Evolutionary conservation across 1,139 yeast genomes (phyloP), one percentile per base, ranked within the genome.

Genomic region (Suhomyces panamericanus): DNA sequence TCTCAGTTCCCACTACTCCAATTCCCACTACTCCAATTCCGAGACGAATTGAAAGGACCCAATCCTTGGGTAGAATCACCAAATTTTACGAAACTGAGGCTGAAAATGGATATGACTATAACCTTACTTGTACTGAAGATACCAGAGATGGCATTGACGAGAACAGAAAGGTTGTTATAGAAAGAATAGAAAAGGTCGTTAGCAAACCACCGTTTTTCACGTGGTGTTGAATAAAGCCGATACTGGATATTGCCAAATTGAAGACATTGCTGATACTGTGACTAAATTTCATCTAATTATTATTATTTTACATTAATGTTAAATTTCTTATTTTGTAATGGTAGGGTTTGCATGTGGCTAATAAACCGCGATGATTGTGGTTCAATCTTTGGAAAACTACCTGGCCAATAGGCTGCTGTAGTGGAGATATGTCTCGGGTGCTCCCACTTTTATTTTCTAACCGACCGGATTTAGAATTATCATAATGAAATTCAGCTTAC

Each of bases 161-260:
- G n/a, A 64, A 72, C 1, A 70, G 69, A 48, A 67, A 64, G 38
- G 88, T 83, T 3, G 71, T 83, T 6, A 80, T 84, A 5, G 91
- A 85, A 57, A 63, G 88, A 43, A 58, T 85, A 16, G 83, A 81
- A 52, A 74, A 79, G 26, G 84, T 78, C 2, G 70, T 70, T 11
- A 69, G 78, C 13, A 77, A 71, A 47, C 82, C 85, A 1, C 88
- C 90, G 0, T 80, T 84, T 1, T 84, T 85, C 52, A 81, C 89
- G 0, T 84, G 90, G 83, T 85, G 89, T 56, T 84, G 22, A 27
- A 15, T 10, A 16, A 17, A 11, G 35, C 13, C 29, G 29, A 26
- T 26, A 26, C 29, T 26, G 29, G 29, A 8, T 26, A 26, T 26
- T 12, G 29, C 29, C 29, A 26, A 26, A 10, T 11, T 11, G n/a